Conservation (phyloP, 805 yeast species). For the Torulaspora quercuum region DNA sequence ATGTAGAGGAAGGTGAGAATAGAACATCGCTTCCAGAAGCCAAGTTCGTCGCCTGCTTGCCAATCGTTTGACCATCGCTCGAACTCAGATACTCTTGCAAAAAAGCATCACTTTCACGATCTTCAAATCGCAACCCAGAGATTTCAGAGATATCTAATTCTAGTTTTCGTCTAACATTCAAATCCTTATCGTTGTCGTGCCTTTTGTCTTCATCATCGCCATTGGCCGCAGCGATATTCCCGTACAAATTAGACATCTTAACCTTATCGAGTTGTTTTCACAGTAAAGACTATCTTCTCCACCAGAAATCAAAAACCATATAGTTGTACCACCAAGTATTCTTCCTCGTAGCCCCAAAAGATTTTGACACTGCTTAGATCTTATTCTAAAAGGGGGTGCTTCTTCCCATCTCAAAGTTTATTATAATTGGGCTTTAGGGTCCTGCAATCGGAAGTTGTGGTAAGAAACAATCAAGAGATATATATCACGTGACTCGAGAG, state of each 20-base stretch:
- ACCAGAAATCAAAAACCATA: no score
- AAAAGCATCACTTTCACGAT: constrained; percentile 4
- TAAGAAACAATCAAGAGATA: no score
- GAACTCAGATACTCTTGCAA: constrained; percentile 8
- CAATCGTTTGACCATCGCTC: constrained; percentile 5
- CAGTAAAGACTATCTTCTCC: neutral
- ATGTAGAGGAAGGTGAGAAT: constrained; percentile 17
- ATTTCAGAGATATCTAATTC: constrained; percentile 7
- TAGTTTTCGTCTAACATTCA: constrained; percentile 1
- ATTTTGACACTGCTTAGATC: neutral
- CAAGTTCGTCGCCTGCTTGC: neutral
- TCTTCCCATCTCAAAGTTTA: neutral
- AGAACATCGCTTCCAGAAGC: constrained; percentile 8
- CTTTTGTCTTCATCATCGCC: constrained; percentile 3
- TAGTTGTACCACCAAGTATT: neutral
- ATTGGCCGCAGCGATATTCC: constrained; percentile 10
- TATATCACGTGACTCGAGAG: no score
- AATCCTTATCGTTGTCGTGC: constrained; percentile 1
- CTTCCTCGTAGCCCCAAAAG: neutral
- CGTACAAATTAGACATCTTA: constrained; percentile 12
- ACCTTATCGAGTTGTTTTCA: constrained; percentile 1
- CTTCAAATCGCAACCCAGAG: constrained; percentile 7
- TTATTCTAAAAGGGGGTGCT: neutral
- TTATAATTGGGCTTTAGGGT: constrained; percentile 3
- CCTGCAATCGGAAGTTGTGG: neutral